Conservation (phyloP, 768 basidiomycete genomes). For the Leccinum variicolor region DNA sequence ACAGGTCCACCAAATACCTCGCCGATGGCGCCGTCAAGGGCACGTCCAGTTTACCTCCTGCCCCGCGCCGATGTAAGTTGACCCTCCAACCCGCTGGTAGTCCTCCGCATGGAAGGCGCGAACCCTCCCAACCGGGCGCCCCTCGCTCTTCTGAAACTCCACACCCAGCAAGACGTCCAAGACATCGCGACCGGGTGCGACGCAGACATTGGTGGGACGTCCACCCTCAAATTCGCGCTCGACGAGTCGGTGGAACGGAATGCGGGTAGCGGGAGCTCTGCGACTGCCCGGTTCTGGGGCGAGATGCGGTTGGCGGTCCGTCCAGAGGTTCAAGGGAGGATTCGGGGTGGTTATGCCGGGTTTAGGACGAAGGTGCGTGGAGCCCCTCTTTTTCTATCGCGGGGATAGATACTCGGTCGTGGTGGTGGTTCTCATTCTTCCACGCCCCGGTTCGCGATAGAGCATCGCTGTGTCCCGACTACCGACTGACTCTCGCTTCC, state of each 20-base stretch:
- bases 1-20: constrained; percentile 37
- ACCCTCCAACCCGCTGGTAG: constrained; percentile 35
- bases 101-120: constrained; percentile 75
- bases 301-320: constrained; percentile 70
- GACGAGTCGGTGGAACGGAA: constrained; percentile 50
- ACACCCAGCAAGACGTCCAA: constrained; percentile 51
- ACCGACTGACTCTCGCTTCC: background rate
- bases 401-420: too few species aligned
- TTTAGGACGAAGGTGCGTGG: constrained; percentile 74
- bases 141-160: constrained; percentile 64
- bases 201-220: constrained; percentile 81
- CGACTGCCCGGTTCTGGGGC: constrained; percentile 76
- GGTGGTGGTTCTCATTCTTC: background rate
- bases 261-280: constrained; percentile 41
- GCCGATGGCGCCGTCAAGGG: constrained; percentile 41
- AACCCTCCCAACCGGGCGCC: constrained; percentile 58
- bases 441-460: background rate
- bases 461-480: background rate
- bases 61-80: constrained; percentile 2
- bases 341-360: constrained; percentile 87
- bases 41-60: constrained; percentile 25
- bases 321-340: constrained; percentile 58
- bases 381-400: background rate
- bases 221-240: constrained; percentile 73
- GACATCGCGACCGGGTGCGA: constrained; percentile 83